Evolutionary conservation across 169 alveolate species (phyloP).

Genomic region (Plasmodium vivax): DNA sequence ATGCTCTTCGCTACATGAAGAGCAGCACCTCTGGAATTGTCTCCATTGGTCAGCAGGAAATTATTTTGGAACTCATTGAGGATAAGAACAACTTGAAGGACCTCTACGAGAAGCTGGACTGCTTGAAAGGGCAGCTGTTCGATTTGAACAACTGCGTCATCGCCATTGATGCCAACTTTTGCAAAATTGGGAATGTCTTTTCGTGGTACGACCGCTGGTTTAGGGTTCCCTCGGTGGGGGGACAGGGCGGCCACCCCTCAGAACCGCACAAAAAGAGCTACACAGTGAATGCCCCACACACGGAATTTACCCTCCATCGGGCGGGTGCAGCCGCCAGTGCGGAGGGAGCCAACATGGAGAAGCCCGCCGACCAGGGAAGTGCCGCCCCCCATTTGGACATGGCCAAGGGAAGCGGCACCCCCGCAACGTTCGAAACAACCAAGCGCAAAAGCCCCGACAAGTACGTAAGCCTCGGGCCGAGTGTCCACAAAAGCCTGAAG

Average conservation of each 20-base stretch:
- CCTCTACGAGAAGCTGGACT: slow-evolving; percentile 9
- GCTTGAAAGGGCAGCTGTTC: slow-evolving; percentile 19
- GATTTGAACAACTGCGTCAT: slow-evolving; percentile 7
- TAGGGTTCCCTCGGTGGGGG: not conserved
- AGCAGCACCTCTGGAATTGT: slow-evolving; percentile 29
- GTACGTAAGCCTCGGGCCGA: slow-evolving; percentile 35
- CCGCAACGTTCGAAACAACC: not conserved
- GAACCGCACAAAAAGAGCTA: not conserved
- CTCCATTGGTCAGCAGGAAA: slow-evolving; percentile 66
- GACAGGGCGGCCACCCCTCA: not conserved
- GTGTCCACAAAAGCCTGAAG: slow-evolving; percentile 42
- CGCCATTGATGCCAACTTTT: slow-evolving; percentile 44
- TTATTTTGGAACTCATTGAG: slow-evolving; percentile 18
- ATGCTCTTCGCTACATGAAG: slow-evolving; percentile 26
- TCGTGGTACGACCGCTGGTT: slow-evolving; percentile 64
- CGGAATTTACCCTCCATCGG: not conserved
- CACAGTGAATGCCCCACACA: not conserved
- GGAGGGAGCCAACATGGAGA: not conserved
- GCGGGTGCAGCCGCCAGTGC: not conserved
- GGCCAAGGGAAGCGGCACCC: no score
- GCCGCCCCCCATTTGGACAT: not conserved
- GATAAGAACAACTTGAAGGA: slow-evolving; percentile 22
- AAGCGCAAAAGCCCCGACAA: not conserved
- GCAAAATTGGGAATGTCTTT: slow-evolving; percentile 15
- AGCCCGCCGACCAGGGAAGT: not conserved